Conservation (phyloP, 805 yeast species). For the Citeromyces nyonsensis region DNA sequence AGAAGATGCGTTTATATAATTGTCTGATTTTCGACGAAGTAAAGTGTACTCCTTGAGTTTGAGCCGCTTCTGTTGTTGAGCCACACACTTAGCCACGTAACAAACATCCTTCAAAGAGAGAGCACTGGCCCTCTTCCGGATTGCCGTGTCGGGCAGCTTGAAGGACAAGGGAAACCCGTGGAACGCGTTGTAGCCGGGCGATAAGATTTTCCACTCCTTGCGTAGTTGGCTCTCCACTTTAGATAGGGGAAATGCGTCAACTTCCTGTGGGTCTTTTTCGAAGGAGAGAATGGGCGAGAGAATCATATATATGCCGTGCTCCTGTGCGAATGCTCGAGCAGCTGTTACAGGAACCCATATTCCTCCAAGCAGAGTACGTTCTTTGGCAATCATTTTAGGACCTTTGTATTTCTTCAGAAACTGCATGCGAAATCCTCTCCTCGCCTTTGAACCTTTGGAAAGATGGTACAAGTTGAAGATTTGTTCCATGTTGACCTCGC, state of each 20-base stretch:
- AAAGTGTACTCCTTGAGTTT: slow-evolving; percentile 1
- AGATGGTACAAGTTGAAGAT: slow-evolving; percentile 8
- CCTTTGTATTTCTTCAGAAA: slow-evolving; percentile 5
- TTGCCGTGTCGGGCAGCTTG: neutral
- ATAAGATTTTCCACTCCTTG: neutral
- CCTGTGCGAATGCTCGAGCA: slow-evolving; percentile 6
- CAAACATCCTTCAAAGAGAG: neutral
- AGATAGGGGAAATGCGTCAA: neutral
- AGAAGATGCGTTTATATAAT: slow-evolving; percentile 9
- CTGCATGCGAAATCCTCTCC: slow-evolving; percentile 5
- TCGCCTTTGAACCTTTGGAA: slow-evolving; percentile 5
- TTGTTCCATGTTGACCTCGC: slow-evolving; percentile 10
- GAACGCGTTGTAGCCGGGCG: neutral
- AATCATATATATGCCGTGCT: slow-evolving; percentile 6
- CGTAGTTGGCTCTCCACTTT: neutral
- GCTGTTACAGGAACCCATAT: slow-evolving; percentile 9
- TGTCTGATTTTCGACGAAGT: slow-evolving; percentile 10
- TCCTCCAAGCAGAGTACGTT: slow-evolving; percentile 13
- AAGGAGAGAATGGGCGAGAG: neutral
- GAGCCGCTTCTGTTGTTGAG: neutral
- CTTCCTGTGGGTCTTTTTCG: neutral
- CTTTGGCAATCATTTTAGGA: slow-evolving; percentile 6
- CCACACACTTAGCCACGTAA: neutral
- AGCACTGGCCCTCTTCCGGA: neutral
- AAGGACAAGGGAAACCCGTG: neutral